Base-by-base conservation (phyloP, 164 flowering plant genomes). In the Liriodendron chinense region DNA sequence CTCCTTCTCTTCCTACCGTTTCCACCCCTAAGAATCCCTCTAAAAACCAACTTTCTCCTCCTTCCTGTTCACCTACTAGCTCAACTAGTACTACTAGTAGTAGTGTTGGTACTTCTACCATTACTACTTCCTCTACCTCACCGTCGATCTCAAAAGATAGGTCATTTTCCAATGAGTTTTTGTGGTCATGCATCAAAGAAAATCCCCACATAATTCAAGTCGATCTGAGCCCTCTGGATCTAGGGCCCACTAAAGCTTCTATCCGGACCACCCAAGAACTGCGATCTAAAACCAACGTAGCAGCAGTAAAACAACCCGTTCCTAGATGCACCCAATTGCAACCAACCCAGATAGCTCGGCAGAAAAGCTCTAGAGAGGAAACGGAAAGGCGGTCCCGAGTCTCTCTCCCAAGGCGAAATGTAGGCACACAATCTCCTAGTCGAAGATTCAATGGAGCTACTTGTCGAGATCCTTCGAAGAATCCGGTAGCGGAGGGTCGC, bases 91-190 rank as follows among this genome's bases (percentile, higher is more conserved):
- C 78, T 2, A 61, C 65, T 3, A 75, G 84, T 0, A 74, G 64
- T 66, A 77, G 78, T 22, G 72, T 63, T 47, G 47, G 77, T 1
- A 47, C 78, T 6, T 81, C 77, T n/a, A 9, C 79, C 2, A 67
- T 65, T 9, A 71, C 85, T 0, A 74, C 81, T 21, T 68, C 87
- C 0, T 79, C 87, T 10, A 67, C 86, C 2, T 26, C n/a, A 65
- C 47, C 71, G 18, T 73, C 78, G 59, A 66, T 57, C 48, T 69
- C 84, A 1, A 80, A 79, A 25, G 86, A 82, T 22, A 65, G 85
- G 10, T 80, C 89, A 1, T 91, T 89, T 75, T 87, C 96, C 18
- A 90, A 88, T 61, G 94, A 92, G 72, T 89, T 87, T 70, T 80
- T 87, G 78, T 43, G 83, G 81, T 77, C 91, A 9, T 86, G 89